phyloP scores from a whole-genome alignment of 1,284 basidiomycete species.

The Cutaneotrichosporon sp. region DNA sequence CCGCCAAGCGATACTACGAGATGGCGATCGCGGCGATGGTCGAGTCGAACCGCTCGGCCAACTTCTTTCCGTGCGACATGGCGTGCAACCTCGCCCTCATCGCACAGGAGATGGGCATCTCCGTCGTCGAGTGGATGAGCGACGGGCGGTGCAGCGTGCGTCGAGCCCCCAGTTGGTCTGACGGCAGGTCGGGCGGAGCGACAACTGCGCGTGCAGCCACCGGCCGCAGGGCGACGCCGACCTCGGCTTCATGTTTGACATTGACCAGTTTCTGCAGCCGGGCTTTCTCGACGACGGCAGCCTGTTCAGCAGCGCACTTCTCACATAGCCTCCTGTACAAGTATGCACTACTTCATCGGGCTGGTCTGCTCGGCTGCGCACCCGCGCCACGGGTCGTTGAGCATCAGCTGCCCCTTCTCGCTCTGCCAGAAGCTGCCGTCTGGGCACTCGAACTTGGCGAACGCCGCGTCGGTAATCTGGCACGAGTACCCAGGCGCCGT shows the following conservation, averaged over 20 bases:
- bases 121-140: slow-evolving; percentile 23
- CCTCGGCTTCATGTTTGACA: slow-evolving; percentile 18
- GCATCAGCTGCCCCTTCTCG: slow-evolving; percentile 32
- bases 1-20: slow-evolving; percentile 26
- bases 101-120: slow-evolving; percentile 27
- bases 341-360: slow-evolving; percentile 30
- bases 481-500: slow-evolving; percentile 31
- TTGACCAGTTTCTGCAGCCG: slow-evolving; percentile 26
- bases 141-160: slow-evolving; percentile 14
- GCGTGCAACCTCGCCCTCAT: slow-evolving; percentile 27
- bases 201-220: slow-evolving; percentile 2
- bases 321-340: neutral
- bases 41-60: slow-evolving; percentile 28
- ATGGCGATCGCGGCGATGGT: slow-evolving; percentile 29
- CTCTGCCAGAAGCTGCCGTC: slow-evolving; percentile 31
- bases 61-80: slow-evolving; percentile 32
- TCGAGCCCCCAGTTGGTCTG: neutral
- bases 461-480: slow-evolving; percentile 30
- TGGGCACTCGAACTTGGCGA: slow-evolving; percentile 30
- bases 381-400: slow-evolving; percentile 34
- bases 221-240: neutral
- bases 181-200: slow-evolving; percentile 2
- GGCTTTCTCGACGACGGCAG: slow-evolving; percentile 22
- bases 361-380: slow-evolving; percentile 27
- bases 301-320: slow-evolving; percentile 12